Evolutionary conservation across 768 basidiomycete genomes (phyloP), one percentile per base, ranked within the genome.

Genomic region (Ramaria rubella): DNA sequence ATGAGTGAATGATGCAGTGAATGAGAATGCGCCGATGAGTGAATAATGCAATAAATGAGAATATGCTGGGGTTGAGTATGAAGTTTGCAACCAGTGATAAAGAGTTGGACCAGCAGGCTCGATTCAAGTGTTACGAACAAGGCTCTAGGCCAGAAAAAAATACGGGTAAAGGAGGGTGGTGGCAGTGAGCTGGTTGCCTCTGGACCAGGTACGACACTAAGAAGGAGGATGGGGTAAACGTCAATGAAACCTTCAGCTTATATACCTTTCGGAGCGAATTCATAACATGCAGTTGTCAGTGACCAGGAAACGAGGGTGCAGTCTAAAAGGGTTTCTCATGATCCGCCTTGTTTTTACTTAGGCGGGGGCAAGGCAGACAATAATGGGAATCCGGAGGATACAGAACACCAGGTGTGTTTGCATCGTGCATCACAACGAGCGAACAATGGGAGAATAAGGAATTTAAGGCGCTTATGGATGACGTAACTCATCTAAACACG

Each of bases 1-100:
- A 2, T 45, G 44, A 29, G 8, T 26, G 42, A 59, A 36, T 24
- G 69, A 68, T 60, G 66, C 65, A 54, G 69, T 66, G 68, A 63
- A 60, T 56, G 52, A 40, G 40, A 36, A n/a, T 49, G 53, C 46
- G 63, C 60, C 59, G 58, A 36, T 40, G 26, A 60, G 56, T 21
- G 59, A 63, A 53, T 58, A 36, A 51, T 49, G 45, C 49, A 59
- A 62, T 49, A 57, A 57, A 52, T 23, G 56, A 59, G 44, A 56
- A 58, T 49, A 48, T 61, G 44, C 48, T 58, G 46, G 52, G 61
- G 17, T 36, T 4, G 17, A 17, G n/a, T n/a, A n/a, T n/a, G n/a
- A n/a, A n/a, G n/a, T n/a, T n/a, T n/a, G n/a, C n/a, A n/a, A n/a
- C n/a, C n/a, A n/a, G n/a, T n/a, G n/a, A n/a, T n/a, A n/a, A n/a